phyloP scores from a whole-genome alignment of 495 filamentous ascomycete species.

The Tuber calosporum region DNA sequence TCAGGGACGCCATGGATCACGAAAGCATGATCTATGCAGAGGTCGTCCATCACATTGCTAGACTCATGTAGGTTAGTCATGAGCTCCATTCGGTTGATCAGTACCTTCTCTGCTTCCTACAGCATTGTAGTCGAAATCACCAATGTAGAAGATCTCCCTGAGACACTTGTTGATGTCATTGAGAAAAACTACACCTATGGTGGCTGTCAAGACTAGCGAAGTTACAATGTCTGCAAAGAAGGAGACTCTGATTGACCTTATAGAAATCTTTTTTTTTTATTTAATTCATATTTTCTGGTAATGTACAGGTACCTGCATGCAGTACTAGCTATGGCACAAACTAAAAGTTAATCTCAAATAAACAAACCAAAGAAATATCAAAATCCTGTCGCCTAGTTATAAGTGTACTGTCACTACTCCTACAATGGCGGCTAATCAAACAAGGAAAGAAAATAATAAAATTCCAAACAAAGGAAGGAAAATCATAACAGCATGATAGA shows the following conservation, averaged over 20 bases:
- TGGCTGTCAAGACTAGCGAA: conserved; percentile 73
- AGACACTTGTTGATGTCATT: conserved; percentile 72
- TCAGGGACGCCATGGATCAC: conserved; percentile 79
- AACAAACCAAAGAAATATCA: too few relatives aligned
- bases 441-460: too few relatives aligned
- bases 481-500: conserved; percentile 72
- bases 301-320: too few relatives aligned
- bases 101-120: conserved; percentile 73
- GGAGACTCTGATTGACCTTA: conserved; percentile 75
- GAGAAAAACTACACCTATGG: conserved; percentile 57
- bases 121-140: conserved; percentile 82
- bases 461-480: conserved; percentile 80
- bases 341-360: too few relatives aligned
- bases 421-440: too few relatives aligned
- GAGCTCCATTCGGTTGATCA: conserved; percentile 89
- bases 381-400: too few relatives aligned
- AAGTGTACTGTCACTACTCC: too few relatives aligned
- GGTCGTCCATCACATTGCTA: conserved; percentile 86
- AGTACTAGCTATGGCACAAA: too few relatives aligned
- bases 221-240: conserved; percentile 64
- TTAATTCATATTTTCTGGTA: too few relatives aligned
- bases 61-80: conserved; percentile 91
- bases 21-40: conserved; percentile 97
- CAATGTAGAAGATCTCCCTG: conserved; percentile 64
- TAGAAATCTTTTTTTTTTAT: too few relatives aligned